Conservation (phyloP, 768 basidiomycete species). For the Leucosporidium scottii region DNA sequence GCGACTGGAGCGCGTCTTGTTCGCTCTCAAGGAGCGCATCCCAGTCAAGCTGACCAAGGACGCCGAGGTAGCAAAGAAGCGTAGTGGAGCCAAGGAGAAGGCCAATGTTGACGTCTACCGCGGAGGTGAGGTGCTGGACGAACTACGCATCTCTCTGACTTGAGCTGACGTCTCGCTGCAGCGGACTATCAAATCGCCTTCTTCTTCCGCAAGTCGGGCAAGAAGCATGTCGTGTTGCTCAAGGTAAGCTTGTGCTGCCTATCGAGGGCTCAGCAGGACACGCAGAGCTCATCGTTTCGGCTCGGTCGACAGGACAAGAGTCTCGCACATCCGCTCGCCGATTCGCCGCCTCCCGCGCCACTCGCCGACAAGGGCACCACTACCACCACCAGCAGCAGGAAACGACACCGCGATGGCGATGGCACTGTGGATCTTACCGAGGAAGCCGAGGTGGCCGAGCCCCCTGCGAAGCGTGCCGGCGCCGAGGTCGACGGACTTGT, state of each 20-base stretch:
- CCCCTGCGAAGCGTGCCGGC: neutral
- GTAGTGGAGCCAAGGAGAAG: constrained; percentile 14
- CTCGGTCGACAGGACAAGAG: constrained; percentile 21
- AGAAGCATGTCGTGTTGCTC: constrained; percentile 36
- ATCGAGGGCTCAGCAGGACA: too few species aligned
- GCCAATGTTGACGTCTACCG: constrained; percentile 37
- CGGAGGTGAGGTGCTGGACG: constrained; percentile 18
- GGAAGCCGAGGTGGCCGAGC: neutral
- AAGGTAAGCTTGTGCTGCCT: constrained; percentile 22
- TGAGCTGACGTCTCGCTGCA: neutral
- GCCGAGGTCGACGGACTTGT: neutral
- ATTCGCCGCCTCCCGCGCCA: neutral
- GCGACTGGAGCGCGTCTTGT: constrained; percentile 31
- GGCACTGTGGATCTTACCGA: neutral
- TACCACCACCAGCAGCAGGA: neutral
- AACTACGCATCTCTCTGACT: neutral
- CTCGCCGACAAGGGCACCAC: too few species aligned
- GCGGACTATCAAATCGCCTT: constrained; percentile 35
- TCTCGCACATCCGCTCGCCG: neutral
- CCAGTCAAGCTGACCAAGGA: constrained; percentile 25
- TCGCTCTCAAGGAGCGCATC: constrained; percentile 33
- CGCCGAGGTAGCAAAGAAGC: neutral
- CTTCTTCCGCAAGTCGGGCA: constrained; percentile 33
- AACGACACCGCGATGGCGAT: neutral
- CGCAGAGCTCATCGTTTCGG: neutral